Conservation (phyloP, 2,329 filamentous ascomycete genomes). For the Karstenula rhodostoma region DNA sequence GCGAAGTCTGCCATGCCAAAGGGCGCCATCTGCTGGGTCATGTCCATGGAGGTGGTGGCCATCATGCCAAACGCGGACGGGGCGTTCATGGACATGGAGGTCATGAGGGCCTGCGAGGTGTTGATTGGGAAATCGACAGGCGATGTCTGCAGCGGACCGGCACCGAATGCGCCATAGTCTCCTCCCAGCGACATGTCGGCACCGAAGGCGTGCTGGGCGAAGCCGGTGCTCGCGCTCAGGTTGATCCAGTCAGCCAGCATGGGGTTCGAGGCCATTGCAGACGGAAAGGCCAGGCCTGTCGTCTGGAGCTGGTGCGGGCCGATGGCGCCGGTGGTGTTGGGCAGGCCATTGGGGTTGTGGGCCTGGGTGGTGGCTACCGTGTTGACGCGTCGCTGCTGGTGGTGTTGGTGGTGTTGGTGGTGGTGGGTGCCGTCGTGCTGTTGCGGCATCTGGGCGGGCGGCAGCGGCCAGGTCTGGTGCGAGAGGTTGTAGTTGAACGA, state of each 20-base stretch:
- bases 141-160: conserved; percentile 53
- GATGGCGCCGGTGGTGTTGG: conserved; percentile 37
- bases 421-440: conserved; percentile 31
- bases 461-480: conserved; percentile 49
- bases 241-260: conserved; percentile 56
- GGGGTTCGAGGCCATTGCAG: conserved; percentile 46
- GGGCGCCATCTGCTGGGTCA: conserved; percentile 45
- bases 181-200: conserved; percentile 46
- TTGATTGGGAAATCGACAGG: conserved; percentile 58
- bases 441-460: conserved; percentile 45
- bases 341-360: conserved; percentile 27
- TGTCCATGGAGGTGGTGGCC: conserved; percentile 53
- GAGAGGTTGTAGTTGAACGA: conserved; percentile 38
- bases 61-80: conserved; percentile 52
- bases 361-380: conserved; percentile 35
- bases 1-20: conserved; percentile 72
- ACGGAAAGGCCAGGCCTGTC: conserved; percentile 41
- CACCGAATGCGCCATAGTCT: conserved; percentile 50
- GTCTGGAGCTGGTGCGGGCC: conserved; percentile 48
- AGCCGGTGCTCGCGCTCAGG: conserved; percentile 44
- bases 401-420: conserved; percentile 26
- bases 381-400: conserved; percentile 40
- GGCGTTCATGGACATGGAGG: conserved; percentile 52
- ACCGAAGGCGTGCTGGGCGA: conserved; percentile 38
- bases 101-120: conserved; percentile 49